A percentile compares a stretch with the other conserved stretches of the same genome.
Evolutionary conservation across 345 rosid genomes (phyloP).

Genomic region (Litchi chinensis): DNA sequence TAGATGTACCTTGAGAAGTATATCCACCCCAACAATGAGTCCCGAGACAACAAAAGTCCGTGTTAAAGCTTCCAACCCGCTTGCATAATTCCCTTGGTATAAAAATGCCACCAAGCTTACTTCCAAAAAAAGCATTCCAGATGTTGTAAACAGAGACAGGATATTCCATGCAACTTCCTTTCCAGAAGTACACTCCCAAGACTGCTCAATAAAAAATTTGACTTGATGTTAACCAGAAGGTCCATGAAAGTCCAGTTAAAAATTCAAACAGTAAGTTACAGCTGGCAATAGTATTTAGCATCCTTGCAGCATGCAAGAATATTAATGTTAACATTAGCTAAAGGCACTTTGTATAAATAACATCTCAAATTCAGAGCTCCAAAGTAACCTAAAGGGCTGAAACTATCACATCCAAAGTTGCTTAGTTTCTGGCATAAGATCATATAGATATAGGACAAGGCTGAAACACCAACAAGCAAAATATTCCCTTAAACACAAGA

Average conservation of each 20-base stretch:
- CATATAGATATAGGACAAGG: not conserved
- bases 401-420: not conserved
- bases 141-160: slow-evolving; percentile 71
- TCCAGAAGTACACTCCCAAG: slow-evolving; percentile 84
- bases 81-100: slow-evolving; percentile 83
- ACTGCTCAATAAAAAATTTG: slow-evolving; percentile 40
- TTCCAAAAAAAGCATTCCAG: slow-evolving; percentile 94
- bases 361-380: not conserved
- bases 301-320: not conserved
- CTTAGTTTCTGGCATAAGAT: no score
- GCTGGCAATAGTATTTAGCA: not conserved
- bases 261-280: not conserved
- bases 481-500: not conserved
- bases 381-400: not conserved
- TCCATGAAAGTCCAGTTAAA: not conserved
- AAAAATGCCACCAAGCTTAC: slow-evolving; percentile 94
- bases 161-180: slow-evolving; percentile 83
- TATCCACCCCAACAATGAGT: slow-evolving; percentile 70
- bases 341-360: no score
- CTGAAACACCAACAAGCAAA: no score
- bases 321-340: no score
- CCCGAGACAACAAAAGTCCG: slow-evolving; percentile 81
- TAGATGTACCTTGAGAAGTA: slow-evolving; percentile 73
- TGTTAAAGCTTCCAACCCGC: slow-evolving; percentile 74
- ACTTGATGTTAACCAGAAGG: not conserved